Conservation (phyloP, 176 grass and related monocot species). For the Triticum monococcum region DNA sequence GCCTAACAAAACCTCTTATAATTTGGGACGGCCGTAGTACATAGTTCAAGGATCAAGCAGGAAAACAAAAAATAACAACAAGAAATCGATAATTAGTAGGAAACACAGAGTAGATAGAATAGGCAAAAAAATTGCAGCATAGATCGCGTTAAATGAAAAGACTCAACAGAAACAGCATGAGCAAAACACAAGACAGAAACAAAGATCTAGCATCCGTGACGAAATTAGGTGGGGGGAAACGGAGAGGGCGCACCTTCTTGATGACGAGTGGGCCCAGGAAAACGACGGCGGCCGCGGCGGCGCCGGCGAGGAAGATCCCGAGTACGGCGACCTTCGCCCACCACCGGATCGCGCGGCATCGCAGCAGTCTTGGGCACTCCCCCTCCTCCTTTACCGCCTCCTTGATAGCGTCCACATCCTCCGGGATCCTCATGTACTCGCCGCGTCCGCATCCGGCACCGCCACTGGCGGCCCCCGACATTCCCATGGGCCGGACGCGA, state of each 20-base stretch:
- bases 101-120: not conserved
- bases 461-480: conserved; percentile 49
- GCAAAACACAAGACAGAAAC: not conserved
- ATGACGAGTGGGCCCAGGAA: conserved; percentile 62
- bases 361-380: conserved; percentile 48
- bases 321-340: conserved; percentile 60
- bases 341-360: conserved; percentile 63
- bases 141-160: conserved; percentile 14
- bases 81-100: not conserved
- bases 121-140: not conserved
- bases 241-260: conserved; percentile 43
- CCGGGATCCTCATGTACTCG: conserved; percentile 51
- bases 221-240: not conserved
- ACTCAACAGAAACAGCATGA: not conserved
- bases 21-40: too few relatives aligned
- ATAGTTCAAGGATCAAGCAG: not conserved
- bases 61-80: conserved; percentile 4
- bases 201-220: conserved; percentile 16
- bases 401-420: conserved; percentile 38
- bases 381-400: conserved; percentile 7
- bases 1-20: too few relatives aligned
- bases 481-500: conserved; percentile 37
- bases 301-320: conserved; percentile 45
- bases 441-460: conserved; percentile 27
- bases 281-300: conserved; percentile 29